Conservation (phyloP, 495 filamentous ascomycete species). For the Podospora sp. region DNA sequence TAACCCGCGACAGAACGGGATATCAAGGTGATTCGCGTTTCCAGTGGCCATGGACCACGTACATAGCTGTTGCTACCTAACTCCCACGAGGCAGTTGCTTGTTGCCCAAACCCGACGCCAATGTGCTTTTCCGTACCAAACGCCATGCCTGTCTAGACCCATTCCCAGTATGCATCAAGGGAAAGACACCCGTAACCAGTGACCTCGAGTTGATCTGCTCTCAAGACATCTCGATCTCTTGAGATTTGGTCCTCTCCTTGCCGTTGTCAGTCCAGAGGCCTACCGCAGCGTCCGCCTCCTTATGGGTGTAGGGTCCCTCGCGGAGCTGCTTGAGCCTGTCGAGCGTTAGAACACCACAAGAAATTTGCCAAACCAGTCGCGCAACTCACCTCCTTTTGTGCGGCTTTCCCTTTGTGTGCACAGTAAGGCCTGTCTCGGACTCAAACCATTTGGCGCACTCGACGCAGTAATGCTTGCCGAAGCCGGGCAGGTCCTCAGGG, state of each 20-base stretch:
- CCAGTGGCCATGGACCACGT: not conserved
- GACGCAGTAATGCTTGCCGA: slow-evolving; percentile 84
- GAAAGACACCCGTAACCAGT: not conserved
- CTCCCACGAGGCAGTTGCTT: not conserved
- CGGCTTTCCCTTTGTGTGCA: slow-evolving; percentile 82
- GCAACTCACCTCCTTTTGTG: slow-evolving; percentile 80
- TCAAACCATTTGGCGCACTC: slow-evolving; percentile 98
- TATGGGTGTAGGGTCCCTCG: slow-evolving; percentile 83
- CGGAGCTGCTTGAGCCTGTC: slow-evolving; percentile 77
- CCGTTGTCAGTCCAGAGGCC: slow-evolving; percentile 50
- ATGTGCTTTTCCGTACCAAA: slow-evolving; percentile 8
- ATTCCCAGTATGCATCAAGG: slow-evolving; percentile 2
- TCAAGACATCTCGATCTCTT: slow-evolving; percentile 36
- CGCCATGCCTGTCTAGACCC: slow-evolving; percentile 4
- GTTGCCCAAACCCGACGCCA: slow-evolving; percentile 3
- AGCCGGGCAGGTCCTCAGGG: slow-evolving; percentile 79
- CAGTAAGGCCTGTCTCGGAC: slow-evolving; percentile 72
- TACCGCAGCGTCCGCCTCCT: slow-evolving; percentile 79
- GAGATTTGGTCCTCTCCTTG: slow-evolving; percentile 25
- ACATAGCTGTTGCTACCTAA: not conserved
- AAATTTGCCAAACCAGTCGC: too few species aligned
- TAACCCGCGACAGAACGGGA: not conserved
- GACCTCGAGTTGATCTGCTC: not conserved
- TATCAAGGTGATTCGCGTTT: not conserved
- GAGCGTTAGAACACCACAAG: not conserved